These are phyloP conservation scores for Fusarium longipes DNA, from an alignment of 2,329 filamentous ascomycete species.

Conservation along the genomic window DNA sequence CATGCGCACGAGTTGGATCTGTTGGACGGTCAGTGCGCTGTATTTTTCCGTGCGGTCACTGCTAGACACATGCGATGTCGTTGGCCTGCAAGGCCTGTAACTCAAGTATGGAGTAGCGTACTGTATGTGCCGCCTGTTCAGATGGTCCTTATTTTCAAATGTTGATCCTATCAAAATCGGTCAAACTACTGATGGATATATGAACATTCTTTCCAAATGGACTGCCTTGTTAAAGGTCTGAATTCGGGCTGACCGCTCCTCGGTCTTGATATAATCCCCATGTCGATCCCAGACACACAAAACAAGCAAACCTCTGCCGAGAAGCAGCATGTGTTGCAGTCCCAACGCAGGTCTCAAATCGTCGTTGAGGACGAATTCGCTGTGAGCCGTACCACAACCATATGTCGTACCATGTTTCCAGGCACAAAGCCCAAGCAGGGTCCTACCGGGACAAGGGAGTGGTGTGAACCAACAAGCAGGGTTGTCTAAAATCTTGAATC, in stretches of 20 bases:
- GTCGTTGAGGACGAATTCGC: slow-evolving; percentile 37
- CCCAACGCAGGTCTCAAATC: slow-evolving; percentile 31
- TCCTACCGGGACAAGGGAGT: slow-evolving; percentile 25
- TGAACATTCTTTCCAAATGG: background rate
- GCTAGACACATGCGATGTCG: slow-evolving; percentile 9
- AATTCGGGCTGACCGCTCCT: slow-evolving; percentile 38
- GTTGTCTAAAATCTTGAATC: slow-evolving; percentile 33
- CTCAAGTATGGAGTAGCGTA: background rate
- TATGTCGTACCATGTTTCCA: slow-evolving; percentile 39
- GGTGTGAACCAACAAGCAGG: slow-evolving; percentile 10
- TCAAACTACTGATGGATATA: slow-evolving; percentile 2
- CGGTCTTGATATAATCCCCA: slow-evolving; percentile 16
- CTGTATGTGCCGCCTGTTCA: background rate
- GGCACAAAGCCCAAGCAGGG: slow-evolving; percentile 23
- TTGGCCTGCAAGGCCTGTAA: slow-evolving; percentile 9
- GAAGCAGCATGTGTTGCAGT: slow-evolving; percentile 16
- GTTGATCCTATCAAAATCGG: slow-evolving; percentile 21
- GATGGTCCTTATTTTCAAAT: slow-evolving; percentile 19
- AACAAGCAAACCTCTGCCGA: slow-evolving; percentile 19
- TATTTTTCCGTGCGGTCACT: slow-evolving; percentile 10
- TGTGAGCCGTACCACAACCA: slow-evolving; percentile 33
- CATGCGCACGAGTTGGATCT: slow-evolving; percentile 28
- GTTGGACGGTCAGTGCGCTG: slow-evolving; percentile 12
- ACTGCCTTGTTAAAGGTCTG: slow-evolving; percentile 21
- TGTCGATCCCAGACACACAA: slow-evolving; percentile 39